Evolutionary conservation across 2,329 filamentous ascomycete genomes (phyloP), one percentile per base, ranked within the genome.

Genomic region (Ascochyta viciae-villosae): DNA sequence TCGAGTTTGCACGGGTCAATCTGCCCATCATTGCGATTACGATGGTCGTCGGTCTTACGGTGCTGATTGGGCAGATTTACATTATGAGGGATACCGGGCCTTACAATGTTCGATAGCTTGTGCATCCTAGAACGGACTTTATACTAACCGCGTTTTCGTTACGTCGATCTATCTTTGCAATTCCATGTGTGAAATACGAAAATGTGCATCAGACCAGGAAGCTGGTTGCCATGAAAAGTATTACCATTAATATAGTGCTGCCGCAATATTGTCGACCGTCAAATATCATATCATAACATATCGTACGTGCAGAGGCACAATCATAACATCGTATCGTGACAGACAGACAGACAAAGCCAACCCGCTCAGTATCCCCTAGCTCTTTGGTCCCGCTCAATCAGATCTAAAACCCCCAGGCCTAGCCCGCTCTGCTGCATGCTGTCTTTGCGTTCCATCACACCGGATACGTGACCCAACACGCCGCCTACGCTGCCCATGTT

Each of bases 1-100:
- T 86, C 3, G 88, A 91, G 23, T 91, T 91, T 72, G 87, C 87
- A 0, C 78, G 86, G 0, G 83, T 88, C 4, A 91, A 91, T 67
- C 69, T 90, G 13, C 87, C 87, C 0, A 91, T 91, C 40, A 90
- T 91, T 61, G 83, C 85, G 1, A 84, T 89, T 19, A 74, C 87
- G 2, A 91, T 90, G 87, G 80, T 80, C 0, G 82, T 89, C 0
- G 87, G 86, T 0, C 86, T 83, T 60, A 75, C 80, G 0, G 84
- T 89, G 0, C 75, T 90, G 9, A 77, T 88, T 7, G 87, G 84
- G 0, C 82, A 90, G 73, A 79, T 90, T 0, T 90, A 89, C 60
- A 81, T 90, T 43, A 77, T 81, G 26, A 78, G 83, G 56, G 71
- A 72, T 22, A 73, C 69, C 4, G 52, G 58, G 13, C 76, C 80